phyloP scores from a whole-genome alignment of 2,329 filamentous ascomycete genomes.

The Talaromyces sp. region DNA sequence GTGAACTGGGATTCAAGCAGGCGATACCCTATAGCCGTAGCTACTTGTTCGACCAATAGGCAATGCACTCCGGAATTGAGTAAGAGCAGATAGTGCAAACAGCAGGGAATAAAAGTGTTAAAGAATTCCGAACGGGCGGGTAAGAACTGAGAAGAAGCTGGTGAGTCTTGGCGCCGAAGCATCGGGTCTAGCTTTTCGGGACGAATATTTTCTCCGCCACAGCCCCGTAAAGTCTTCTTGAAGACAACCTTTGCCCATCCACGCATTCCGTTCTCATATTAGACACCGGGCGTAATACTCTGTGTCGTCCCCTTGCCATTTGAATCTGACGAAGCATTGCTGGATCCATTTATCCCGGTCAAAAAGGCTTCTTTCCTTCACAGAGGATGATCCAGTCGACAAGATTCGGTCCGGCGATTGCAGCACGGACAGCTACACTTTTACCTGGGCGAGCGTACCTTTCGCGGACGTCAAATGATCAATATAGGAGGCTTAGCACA shows the following conservation, averaged over 20 bases:
- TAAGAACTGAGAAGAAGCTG: background rate
- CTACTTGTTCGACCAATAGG: no score
- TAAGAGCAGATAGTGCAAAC: background rate
- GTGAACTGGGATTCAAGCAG: background rate
- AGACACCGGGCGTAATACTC: slow-evolving; percentile 12
- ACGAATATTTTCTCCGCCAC: slow-evolving; percentile 19
- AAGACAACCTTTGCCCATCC: slow-evolving; percentile 1
- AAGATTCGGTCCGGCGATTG: slow-evolving; percentile 29
- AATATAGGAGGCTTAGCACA: slow-evolving; percentile 27
- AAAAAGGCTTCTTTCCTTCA: background rate
- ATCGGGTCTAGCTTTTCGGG: slow-evolving; percentile 18
- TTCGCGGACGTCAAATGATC: slow-evolving; percentile 28
- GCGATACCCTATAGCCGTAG: background rate
- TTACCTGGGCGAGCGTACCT: slow-evolving; percentile 31
- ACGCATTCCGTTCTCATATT: slow-evolving; percentile 25
- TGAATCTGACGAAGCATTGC: background rate
- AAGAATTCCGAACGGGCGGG: slow-evolving; percentile 1
- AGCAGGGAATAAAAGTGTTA: background rate
- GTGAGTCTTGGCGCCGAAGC: slow-evolving; percentile 15
- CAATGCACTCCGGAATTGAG: background rate
- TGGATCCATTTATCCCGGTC: background rate
- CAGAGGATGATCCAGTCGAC: slow-evolving; percentile 38
- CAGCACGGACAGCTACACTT: slow-evolving; percentile 32
- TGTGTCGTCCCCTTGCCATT: background rate
- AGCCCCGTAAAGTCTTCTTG: slow-evolving; percentile 4